A percentile compares a stretch with the other conserved stretches of the same genome.
Evolutionary conservation across 257 asterid genomes (phyloP).

Genomic region (Petunia secreta): DNA sequence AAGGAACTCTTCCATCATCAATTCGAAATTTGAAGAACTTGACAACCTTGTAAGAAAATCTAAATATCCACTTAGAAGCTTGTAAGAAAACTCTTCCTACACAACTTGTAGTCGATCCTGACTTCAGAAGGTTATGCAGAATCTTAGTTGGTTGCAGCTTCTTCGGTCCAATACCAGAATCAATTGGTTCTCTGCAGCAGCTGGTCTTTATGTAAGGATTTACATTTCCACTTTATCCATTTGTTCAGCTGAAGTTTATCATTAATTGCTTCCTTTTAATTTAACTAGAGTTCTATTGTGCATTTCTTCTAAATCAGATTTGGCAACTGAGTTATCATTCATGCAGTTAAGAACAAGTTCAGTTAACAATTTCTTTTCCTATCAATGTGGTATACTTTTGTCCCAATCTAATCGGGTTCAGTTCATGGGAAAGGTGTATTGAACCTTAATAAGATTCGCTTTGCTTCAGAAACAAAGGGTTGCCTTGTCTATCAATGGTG

Average conservation of each 20-base stretch:
- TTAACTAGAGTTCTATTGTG: background rate
- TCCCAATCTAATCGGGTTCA: background rate
- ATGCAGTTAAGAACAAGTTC: background rate
- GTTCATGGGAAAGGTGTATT: background rate
- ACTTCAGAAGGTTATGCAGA: constrained; percentile 44
- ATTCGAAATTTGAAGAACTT: constrained; percentile 75
- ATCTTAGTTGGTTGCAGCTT: constrained; percentile 85
- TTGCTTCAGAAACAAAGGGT: background rate
- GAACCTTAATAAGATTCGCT: background rate
- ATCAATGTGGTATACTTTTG: background rate
- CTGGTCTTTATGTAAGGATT: constrained; percentile 70
- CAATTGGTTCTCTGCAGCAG: constrained; percentile 75
- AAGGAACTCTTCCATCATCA: constrained; percentile 72
- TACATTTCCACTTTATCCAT: background rate
- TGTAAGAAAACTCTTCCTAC: background rate
- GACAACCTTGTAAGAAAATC: constrained; percentile 57
- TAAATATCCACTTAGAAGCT: background rate
- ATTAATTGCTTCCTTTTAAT: constrained; percentile 11
- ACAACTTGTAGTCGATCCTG: constrained; percentile 24
- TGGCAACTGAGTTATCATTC: background rate
- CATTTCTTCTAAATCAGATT: background rate
- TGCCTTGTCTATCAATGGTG: background rate
- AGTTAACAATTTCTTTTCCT: background rate
- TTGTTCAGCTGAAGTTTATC: background rate
- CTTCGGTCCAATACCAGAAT: constrained; percentile 79